Base-by-base conservation (phyloP, 2,329 filamentous ascomycete species). In the Cercospora sp. region DNA sequence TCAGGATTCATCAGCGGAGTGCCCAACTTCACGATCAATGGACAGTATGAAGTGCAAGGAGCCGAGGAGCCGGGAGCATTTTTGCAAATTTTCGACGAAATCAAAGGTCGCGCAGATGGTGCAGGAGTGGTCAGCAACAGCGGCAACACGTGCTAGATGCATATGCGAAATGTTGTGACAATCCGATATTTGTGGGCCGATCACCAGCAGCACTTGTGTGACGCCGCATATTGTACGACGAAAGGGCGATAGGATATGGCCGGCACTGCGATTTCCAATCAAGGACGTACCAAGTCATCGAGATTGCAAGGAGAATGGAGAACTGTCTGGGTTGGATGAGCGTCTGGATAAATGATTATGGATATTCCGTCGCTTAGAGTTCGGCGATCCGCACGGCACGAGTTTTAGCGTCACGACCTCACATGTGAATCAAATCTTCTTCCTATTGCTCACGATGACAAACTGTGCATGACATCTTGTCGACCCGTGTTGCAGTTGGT, bases 11-110 rank as follows among this genome's bases (percentile, higher is more conserved):
- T 94, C 45, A 84, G 80, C 64, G 91, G 91, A 0, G 92, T 95
- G 69, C 91, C 92, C 6, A 87, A 91, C 77, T 94, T 92, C 77
- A 87, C 87, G 12, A 86, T 95, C 70, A 90, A 94, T 74, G 89
- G 83, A 1, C 83, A 82, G 72, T 90, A 88, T 78, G 86, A 89
- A 72, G 78, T 94, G 31, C 85, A 88, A 30, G 92, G 91, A 1
- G 91, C 91, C 1, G 89, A 93, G 80, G 90, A 93, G 67, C 84
- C 89, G 2, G 81, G 83, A 57, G 85, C 84, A 1, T 94, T 94
- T 75, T 78, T 91, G 69, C 83, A 87, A 73, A 80, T 89, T 59
- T 91, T 94, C 77, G 82, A 87, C 69, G 82, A 84, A 74, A 83
- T 91, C 65, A 87, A 87, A 80, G 81, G 66, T 12, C 55, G 63